Base-by-base conservation (phyloP, 164 flowering plant species). In the Magnolia sinica region DNA sequence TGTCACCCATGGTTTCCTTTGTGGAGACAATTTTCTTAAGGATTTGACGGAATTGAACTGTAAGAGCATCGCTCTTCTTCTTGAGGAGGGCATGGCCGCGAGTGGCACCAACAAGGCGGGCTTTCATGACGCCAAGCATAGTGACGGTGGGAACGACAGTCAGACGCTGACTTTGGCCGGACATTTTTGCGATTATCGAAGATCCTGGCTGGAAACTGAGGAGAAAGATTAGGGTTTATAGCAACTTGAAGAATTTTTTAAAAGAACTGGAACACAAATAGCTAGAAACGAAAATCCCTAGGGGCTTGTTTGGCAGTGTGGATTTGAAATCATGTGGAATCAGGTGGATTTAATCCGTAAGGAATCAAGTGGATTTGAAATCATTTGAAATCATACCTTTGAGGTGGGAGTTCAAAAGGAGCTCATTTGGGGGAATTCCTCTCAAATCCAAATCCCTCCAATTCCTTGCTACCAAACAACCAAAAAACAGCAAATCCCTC, bases 61-160 rank as follows among this genome's bases (percentile, higher is more conserved):
- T 95, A 27, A 95, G 82, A 61, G 99, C 99, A 80, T 95, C 99
- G 75, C 96, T 91, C 86, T 95, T 95, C 90, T 95, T 95, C 87
- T 95, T 95, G 68, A 95, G 92, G 29, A 93, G 91, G 70, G 99
- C 98, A 73, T 95, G 99, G 67, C 98, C 99, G 77, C 99, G 86
- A 3, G 99, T 95, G 16, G 99, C 99, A 55, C 99, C 99, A 55
- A 93, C 81, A 24, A 95, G 92, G 45, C 99, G 93, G 64, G 94
- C 97, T 82, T 95, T 95, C 85, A 93, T 76, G 22, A 86, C 89
- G 8, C 96, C 96, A 69, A 93, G 98, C 93, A 90, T 82, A 1
- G 99, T 95, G 7, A 95, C 97, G 4, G 99, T 95, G 1, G 99
- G 99, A 75, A 93, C 98, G 20, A 95, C 99, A 86, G 77, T 91